phyloP scores from a whole-genome alignment of 2,329 filamentous ascomycete genomes.

The Ophiocordyceps unilateralis region DNA sequence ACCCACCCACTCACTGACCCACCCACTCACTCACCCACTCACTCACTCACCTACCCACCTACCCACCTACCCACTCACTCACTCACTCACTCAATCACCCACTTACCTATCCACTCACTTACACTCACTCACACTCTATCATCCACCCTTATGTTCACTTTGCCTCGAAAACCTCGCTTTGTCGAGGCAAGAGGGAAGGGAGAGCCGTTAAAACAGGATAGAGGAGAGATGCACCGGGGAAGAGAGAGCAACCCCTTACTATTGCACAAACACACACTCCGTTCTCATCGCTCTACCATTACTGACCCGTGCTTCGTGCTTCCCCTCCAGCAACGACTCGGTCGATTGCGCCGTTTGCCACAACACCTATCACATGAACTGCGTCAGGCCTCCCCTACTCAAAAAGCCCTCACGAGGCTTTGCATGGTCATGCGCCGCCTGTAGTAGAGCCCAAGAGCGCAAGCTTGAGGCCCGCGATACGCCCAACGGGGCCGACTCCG shows the following conservation, averaged over 20 bases:
- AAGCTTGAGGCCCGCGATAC: slow-evolving; percentile 83
- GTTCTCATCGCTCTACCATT: too few species aligned
- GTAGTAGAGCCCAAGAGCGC: slow-evolving; percentile 87
- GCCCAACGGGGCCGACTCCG: slow-evolving; percentile 53
- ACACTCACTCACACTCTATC: background rate
- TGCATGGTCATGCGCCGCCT: slow-evolving; percentile 93
- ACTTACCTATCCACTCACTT: background rate
- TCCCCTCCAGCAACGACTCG: slow-evolving; percentile 63
- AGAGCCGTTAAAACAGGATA: too few species aligned
- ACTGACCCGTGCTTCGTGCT: slow-evolving; percentile 7
- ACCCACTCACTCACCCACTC: too few species aligned
- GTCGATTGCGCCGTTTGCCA: slow-evolving; percentile 93
- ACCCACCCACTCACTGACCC: too few species aligned
- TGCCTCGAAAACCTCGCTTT: too few species aligned
- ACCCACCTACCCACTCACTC: background rate
- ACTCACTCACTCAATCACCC: background rate
- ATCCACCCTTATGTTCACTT: too few species aligned
- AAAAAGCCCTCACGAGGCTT: slow-evolving; percentile 97
- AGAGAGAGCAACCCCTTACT: background rate
- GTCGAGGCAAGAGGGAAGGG: too few species aligned
- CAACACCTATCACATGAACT: slow-evolving; percentile 97
- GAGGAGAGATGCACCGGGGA: too few species aligned
- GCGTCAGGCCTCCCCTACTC: slow-evolving; percentile 74
- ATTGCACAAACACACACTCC: background rate
- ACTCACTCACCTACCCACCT: too few species aligned